These are phyloP conservation scores for Neurospora discreta DNA, from an alignment of 495 filamentous ascomycete species.

Conservation along the genomic window DNA sequence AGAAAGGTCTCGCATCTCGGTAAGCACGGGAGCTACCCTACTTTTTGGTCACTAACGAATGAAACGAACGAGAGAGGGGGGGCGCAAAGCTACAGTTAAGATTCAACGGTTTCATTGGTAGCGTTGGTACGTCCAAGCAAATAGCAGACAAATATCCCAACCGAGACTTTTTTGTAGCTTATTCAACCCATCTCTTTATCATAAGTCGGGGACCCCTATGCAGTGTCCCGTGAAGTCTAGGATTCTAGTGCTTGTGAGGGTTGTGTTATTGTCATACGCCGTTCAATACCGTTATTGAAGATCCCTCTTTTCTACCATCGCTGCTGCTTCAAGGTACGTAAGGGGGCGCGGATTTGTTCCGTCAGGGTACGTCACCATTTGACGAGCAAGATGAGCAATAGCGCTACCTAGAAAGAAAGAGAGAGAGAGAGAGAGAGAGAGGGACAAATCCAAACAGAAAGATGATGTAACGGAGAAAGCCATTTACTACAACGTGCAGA, in stretches of 20 bases:
- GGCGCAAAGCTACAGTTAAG: not conserved
- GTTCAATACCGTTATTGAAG: not conserved
- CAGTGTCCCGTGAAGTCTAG: not conserved
- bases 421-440: not conserved
- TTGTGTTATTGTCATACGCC: not conserved
- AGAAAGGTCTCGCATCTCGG: not conserved
- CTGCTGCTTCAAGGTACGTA: not conserved
- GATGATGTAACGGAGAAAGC: not conserved
- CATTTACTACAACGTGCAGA: not conserved
- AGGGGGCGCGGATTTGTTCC: not conserved
- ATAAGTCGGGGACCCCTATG: not conserved
- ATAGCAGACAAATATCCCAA: not conserved
- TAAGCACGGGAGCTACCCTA: not conserved
- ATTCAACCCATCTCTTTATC: not conserved
- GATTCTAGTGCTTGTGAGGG: not conserved
- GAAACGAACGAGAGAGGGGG: not conserved
- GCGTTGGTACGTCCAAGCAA: not conserved
- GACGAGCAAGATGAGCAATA: not conserved
- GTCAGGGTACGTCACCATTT: not conserved
- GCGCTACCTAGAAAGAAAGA: not conserved
- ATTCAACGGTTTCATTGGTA: not conserved
- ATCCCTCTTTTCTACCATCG: not conserved
- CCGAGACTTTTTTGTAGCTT: not conserved
- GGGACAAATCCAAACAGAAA: too few relatives aligned
- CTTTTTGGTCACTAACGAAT: not conserved